Percentiles rank a stretch among this genome's conserved stretches.
These are phyloP conservation scores for Kodamaea kakaduensis DNA, from an alignment of 805 yeast genomes.

Conservation along the genomic window DNA sequence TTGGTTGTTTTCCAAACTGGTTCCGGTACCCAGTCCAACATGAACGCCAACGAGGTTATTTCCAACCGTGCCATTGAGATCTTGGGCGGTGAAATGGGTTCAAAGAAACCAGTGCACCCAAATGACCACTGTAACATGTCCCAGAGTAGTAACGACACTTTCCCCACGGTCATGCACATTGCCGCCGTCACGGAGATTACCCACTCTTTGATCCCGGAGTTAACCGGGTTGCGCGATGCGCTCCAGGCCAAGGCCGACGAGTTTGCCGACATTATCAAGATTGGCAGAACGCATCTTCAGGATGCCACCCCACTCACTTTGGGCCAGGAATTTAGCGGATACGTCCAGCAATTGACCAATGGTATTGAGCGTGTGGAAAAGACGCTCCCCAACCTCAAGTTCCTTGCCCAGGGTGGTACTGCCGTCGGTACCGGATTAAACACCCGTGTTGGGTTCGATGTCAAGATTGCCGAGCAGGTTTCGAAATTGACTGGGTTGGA, in stretches of 20 bases:
- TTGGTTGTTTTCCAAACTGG: conserved; percentile 99
- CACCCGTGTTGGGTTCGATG: conserved; percentile 88
- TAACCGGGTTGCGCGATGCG: conserved; percentile 73
- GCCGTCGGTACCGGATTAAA: conserved; percentile 99
- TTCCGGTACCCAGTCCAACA: conserved; percentile 96
- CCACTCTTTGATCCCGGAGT: conserved; percentile 71
- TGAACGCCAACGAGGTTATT: conserved; percentile 98
- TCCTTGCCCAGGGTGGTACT: conserved; percentile 98
- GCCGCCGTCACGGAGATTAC: conserved; percentile 93
- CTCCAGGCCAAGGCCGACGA: conserved; percentile 74
- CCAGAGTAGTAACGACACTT: conserved; percentile 97
- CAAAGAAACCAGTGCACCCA: conserved; percentile 94
- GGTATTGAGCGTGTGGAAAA: conserved; percentile 85
- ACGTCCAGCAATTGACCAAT: conserved; percentile 86
- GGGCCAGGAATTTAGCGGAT: conserved; percentile 98
- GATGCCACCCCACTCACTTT: conserved; percentile 97
- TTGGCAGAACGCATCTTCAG: conserved; percentile 98
- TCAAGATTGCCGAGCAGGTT: conserved; percentile 81
- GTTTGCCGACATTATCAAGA: conserved; percentile 86
- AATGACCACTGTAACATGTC: conserved; percentile 98
- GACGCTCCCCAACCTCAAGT: conserved; percentile 69
- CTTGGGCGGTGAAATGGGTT: conserved; percentile 87
- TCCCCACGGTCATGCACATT: conserved; percentile 99
- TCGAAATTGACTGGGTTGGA: conserved; percentile 81
- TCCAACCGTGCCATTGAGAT: conserved; percentile 97